Evolutionary conservation across 495 filamentous ascomycete genomes (phyloP).

Genomic region (Glonium stellatum): DNA sequence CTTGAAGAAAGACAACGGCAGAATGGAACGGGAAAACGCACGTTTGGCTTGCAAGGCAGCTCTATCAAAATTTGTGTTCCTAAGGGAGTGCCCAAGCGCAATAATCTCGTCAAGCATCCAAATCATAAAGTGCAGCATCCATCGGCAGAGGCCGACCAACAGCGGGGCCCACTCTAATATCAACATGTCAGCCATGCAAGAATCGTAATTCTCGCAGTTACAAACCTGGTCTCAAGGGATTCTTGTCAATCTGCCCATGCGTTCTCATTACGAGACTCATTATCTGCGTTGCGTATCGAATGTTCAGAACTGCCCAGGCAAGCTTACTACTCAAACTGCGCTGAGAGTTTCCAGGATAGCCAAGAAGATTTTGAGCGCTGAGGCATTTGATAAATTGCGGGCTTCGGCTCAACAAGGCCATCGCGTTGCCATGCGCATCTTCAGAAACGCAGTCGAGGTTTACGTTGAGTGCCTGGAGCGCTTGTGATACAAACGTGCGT

Average conservation of each 20-base stretch:
- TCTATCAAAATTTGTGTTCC: slow-evolving; percentile 35
- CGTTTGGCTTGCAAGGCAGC: slow-evolving; percentile 31
- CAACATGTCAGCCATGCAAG: slow-evolving; percentile 18
- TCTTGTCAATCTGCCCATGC: slow-evolving; percentile 22
- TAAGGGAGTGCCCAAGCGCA: slow-evolving; percentile 50
- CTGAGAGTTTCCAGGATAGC: slow-evolving; percentile 49
- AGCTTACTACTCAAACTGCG: slow-evolving; percentile 60
- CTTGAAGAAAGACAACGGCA: neutral
- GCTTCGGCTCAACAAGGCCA: slow-evolving; percentile 55
- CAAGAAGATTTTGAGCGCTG: slow-evolving; percentile 62
- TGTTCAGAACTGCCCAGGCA: slow-evolving; percentile 64
- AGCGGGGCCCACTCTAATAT: slow-evolving; percentile 44
- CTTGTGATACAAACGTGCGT: slow-evolving; percentile 37
- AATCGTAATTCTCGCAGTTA: slow-evolving; percentile 4
- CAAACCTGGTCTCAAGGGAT: slow-evolving; percentile 8
- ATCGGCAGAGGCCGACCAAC: slow-evolving; percentile 51
- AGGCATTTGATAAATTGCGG: slow-evolving; percentile 60
- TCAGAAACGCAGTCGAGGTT: slow-evolving; percentile 59
- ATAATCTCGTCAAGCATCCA: slow-evolving; percentile 65
- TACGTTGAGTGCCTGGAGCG: slow-evolving; percentile 59
- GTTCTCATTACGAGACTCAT: slow-evolving; percentile 53
- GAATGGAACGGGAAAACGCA: slow-evolving; percentile 14
- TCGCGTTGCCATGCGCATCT: slow-evolving; percentile 54
- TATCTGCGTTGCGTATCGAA: slow-evolving; percentile 62
- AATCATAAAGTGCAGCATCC: slow-evolving; percentile 61